These are phyloP conservation scores for Pascua sp. DNA, from an alignment of 1,284 basidiomycete genomes.

Conservation along the genomic window DNA sequence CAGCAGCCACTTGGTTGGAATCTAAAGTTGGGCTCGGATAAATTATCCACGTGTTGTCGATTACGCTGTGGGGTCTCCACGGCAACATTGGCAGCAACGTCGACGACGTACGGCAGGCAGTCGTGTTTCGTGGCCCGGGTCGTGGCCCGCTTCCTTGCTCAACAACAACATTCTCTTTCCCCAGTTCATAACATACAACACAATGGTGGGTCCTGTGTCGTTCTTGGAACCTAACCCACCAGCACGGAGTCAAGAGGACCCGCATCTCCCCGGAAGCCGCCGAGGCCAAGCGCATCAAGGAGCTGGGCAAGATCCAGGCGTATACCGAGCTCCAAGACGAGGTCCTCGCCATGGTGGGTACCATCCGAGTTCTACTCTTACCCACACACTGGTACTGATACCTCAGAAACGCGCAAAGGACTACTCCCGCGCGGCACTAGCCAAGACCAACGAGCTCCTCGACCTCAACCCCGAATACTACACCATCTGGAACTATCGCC, in stretches of 20 bases:
- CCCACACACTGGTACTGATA: not conserved
- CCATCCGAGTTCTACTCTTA: slow-evolving; percentile 2
- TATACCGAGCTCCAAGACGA: slow-evolving; percentile 67
- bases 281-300: slow-evolving; percentile 64
- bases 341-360: slow-evolving; percentile 63
- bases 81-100: too few relatives aligned
- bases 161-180: not conserved
- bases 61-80: not conserved
- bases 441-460: slow-evolving; percentile 69
- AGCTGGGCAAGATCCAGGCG: slow-evolving; percentile 68
- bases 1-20: not conserved
- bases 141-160: too few relatives aligned
- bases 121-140: too few relatives aligned
- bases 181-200: not conserved
- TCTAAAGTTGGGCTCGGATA: not conserved
- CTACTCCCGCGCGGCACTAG: slow-evolving; percentile 65
- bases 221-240: not conserved
- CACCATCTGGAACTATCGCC: slow-evolving; percentile 87
- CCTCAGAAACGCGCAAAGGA: slow-evolving; percentile 64
- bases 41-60: not conserved
- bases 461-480: slow-evolving; percentile 85
- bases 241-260: slow-evolving; percentile 74
- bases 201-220: slow-evolving; percentile 5
- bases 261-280: slow-evolving; percentile 61
- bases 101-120: too few relatives aligned